Percentiles rank a stretch among this genome's conserved stretches.
phyloP scores from a whole-genome alignment of 768 basidiomycete genomes.

The Crucibulum laeve region DNA sequence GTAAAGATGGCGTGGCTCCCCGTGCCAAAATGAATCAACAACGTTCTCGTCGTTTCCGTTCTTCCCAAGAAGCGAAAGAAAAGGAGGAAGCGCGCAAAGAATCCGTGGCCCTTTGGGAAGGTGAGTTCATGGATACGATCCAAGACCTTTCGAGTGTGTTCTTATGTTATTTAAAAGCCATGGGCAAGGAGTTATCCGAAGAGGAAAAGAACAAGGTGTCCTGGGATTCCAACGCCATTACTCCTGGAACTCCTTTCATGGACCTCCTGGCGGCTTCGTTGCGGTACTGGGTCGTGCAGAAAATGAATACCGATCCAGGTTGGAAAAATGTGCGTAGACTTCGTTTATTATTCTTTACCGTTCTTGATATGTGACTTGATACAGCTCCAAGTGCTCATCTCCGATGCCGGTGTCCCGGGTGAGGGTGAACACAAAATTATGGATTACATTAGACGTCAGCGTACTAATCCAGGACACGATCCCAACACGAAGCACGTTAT shows the following conservation, averaged over 20 bases:
- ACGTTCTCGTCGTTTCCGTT: constrained; percentile 91
- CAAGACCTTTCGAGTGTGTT: constrained; percentile 2
- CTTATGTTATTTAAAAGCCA: constrained; percentile 45
- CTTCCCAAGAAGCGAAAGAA: constrained; percentile 91
- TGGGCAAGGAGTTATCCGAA: constrained; percentile 84
- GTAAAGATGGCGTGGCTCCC: constrained; percentile 92
- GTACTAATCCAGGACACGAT: constrained; percentile 84
- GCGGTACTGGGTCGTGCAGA: constrained; percentile 94
- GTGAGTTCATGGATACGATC: constrained; percentile 31
- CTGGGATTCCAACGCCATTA: constrained; percentile 99
- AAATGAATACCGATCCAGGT: constrained; percentile 91
- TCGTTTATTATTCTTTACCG: neutral
- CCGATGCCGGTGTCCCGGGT: constrained; percentile 94
- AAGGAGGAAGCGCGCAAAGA: constrained; percentile 87
- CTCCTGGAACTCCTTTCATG: constrained; percentile 99
- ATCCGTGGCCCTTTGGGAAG: constrained; percentile 82
- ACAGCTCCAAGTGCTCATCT: constrained; percentile 93
- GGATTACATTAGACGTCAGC: constrained; percentile 93
- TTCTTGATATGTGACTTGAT: constrained; percentile 1
- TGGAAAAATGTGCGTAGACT: constrained; percentile 77
- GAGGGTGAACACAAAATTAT: constrained; percentile 99
- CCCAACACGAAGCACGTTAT: constrained; percentile 96
- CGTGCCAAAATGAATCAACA: constrained; percentile 99
- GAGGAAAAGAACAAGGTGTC: constrained; percentile 79
- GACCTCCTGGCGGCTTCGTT: constrained; percentile 81